Evolutionary conservation across 306 rosid genomes (phyloP).

Genomic region (Rubus idaeus): DNA sequence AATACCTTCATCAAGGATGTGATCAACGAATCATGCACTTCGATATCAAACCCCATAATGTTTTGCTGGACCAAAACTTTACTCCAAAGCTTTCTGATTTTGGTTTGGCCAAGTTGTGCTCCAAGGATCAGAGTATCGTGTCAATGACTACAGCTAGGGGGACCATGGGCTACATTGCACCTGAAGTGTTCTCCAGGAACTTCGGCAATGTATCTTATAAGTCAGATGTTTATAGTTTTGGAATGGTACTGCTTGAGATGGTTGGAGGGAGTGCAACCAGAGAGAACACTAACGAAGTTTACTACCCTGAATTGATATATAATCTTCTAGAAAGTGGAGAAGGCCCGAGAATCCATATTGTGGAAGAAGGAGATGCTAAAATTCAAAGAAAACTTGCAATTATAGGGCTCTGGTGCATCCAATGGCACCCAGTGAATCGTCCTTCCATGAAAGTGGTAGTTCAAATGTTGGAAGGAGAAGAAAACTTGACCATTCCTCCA

Average conservation of each 20-base stretch:
- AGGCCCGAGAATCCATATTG: neutral
- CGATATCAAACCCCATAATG: conserved; percentile 28
- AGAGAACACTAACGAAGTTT: conserved; percentile 7
- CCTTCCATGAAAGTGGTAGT: too few species aligned
- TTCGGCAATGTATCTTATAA: conserved; percentile 33
- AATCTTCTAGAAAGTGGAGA: neutral
- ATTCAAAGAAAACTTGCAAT: neutral
- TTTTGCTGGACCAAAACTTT: too few species aligned
- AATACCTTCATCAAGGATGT: conserved; percentile 37
- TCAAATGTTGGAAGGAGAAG: neutral
- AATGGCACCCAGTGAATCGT: too few species aligned
- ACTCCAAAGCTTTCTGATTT: too few species aligned
- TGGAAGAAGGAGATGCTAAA: neutral
- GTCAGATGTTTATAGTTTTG: conserved; percentile 34
- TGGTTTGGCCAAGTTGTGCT: too few species aligned
- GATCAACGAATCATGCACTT: conserved; percentile 34
- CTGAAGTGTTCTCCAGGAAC: conserved; percentile 29
- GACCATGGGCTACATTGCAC: too few species aligned
- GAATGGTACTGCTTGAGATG: conserved; percentile 38
- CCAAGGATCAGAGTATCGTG: too few species aligned
- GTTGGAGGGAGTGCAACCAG: conserved; percentile 25
- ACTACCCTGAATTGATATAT: conserved; percentile 12
- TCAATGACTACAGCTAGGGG: too few species aligned
- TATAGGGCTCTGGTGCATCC: neutral
- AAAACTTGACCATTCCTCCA: neutral